Evolutionary conservation across 2,329 filamentous ascomycete species (phyloP).

Genomic region (Lojkania enalia): DNA sequence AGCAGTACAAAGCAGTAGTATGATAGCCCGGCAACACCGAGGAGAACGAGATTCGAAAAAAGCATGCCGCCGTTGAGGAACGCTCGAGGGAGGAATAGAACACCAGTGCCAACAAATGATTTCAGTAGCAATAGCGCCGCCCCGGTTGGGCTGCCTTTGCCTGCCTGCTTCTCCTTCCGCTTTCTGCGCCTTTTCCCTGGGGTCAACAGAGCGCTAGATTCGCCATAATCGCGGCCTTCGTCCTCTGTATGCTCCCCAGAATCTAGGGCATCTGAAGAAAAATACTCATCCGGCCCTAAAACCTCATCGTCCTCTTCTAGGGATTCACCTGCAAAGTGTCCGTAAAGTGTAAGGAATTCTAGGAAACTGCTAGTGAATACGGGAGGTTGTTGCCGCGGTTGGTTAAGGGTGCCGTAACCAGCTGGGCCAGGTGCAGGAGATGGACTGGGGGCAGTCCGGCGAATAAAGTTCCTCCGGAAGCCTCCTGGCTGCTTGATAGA

Average conservation of each 20-base stretch:
- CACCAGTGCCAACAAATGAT: slow-evolving; percentile 96
- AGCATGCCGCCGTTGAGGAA: slow-evolving; percentile 97
- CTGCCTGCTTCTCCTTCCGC: slow-evolving; percentile 75
- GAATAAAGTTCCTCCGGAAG: slow-evolving; percentile 86
- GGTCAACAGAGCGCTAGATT: slow-evolving; percentile 80
- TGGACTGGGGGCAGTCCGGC: slow-evolving; percentile 71
- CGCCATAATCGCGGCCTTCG: slow-evolving; percentile 77
- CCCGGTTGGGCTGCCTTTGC: slow-evolving; percentile 76
- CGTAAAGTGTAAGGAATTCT: slow-evolving; percentile 92
- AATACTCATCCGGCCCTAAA: slow-evolving; percentile 85
- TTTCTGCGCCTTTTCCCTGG: slow-evolving; percentile 69
- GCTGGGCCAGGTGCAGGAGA: slow-evolving; percentile 51
- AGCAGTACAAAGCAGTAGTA: slow-evolving; percentile 98
- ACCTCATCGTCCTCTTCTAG: slow-evolving; percentile 95
- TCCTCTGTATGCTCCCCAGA: slow-evolving; percentile 59
- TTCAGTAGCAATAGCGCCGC: slow-evolving; percentile 88
- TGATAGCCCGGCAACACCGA: slow-evolving; percentile 81
- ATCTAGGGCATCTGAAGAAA: slow-evolving; percentile 74
- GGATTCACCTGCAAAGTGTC: slow-evolving; percentile 96
- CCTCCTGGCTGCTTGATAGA: slow-evolving; percentile 92
- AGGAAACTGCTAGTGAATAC: slow-evolving; percentile 86
- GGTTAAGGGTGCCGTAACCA: slow-evolving; percentile 44
- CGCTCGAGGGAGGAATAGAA: slow-evolving; percentile 87
- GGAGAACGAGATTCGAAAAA: slow-evolving; percentile 90
- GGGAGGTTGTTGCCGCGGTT: slow-evolving; percentile 26